These are phyloP conservation scores for Endothia cerciana DNA, from an alignment of 2,329 filamentous ascomycete species.

Conservation along the genomic window DNA sequence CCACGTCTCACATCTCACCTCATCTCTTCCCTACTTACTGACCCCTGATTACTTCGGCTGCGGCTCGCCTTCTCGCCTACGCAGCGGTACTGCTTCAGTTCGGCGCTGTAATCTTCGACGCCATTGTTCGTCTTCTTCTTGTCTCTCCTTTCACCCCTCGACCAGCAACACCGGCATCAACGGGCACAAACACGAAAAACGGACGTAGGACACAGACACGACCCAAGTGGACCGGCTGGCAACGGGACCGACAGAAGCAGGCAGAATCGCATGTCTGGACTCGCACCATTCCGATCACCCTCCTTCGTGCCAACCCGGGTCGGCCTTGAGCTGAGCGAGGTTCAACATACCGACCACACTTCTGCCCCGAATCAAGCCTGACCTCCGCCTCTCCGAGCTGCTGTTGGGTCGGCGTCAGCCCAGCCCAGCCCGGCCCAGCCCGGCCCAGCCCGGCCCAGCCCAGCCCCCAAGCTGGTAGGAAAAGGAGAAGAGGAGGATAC, in stretches of 20 bases:
- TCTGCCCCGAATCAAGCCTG: neutral
- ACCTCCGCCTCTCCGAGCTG: neutral
- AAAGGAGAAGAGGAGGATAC: slow-evolving; percentile 11
- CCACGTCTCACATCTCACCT: slow-evolving; percentile 1
- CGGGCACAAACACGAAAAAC: neutral
- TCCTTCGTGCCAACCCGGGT: slow-evolving; percentile 23
- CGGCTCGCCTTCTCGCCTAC: neutral
- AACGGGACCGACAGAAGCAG: slow-evolving; percentile 28
- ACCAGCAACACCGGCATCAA: slow-evolving; percentile 9
- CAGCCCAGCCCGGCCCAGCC: no score
- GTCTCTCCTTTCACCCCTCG: slow-evolving; percentile 12
- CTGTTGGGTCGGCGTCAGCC: neutral
- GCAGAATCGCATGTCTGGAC: slow-evolving; percentile 28
- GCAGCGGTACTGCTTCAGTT: neutral
- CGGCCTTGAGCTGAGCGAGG: slow-evolving; percentile 14
- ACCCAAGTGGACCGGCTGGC: slow-evolving; percentile 29
- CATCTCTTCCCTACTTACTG: no score
- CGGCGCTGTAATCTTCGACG: neutral
- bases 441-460: neutral
- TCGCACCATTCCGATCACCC: slow-evolving; percentile 23
- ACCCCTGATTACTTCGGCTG: neutral
- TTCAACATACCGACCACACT: neutral
- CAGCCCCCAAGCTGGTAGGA: no score
- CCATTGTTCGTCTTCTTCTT: slow-evolving; percentile 2
- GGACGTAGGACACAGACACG: neutral